Evolutionary conservation across 352 stramenopile species (phyloP).

Genomic region (Pilasporangium apinafurcum): DNA sequence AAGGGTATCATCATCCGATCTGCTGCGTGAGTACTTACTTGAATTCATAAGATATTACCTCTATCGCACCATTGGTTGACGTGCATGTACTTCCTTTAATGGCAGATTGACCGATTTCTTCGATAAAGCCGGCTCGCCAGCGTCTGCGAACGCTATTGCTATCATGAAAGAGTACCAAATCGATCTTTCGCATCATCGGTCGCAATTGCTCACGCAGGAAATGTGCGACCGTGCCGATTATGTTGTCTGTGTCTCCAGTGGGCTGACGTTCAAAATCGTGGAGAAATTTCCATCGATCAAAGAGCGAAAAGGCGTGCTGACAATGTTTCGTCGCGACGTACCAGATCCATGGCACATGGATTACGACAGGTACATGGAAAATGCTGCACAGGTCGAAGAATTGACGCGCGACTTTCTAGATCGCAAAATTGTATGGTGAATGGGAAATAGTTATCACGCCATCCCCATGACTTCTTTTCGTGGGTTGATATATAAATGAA

Average conservation of each 20-base stretch:
- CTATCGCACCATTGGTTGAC: background rate
- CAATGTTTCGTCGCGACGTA: constrained; percentile 52
- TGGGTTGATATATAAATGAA: too few relatives aligned
- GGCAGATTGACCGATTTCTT: constrained; percentile 67
- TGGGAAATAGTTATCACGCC: too few relatives aligned
- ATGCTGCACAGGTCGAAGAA: constrained; percentile 66
- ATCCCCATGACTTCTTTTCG: too few relatives aligned
- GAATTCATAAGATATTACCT: background rate
- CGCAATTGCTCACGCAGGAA: constrained; percentile 53
- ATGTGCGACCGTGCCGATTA: constrained; percentile 67
- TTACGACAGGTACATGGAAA: constrained; percentile 81
- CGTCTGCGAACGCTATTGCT: constrained; percentile 50
- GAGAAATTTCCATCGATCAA: constrained; percentile 61
- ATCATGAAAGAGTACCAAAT: constrained; percentile 76
- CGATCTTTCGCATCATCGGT: constrained; percentile 59
- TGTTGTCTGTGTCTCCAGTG: constrained; percentile 67
- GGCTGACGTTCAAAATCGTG: constrained; percentile 48
- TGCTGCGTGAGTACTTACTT: constrained; percentile 39
- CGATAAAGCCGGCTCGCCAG: constrained; percentile 50
- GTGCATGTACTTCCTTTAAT: background rate
- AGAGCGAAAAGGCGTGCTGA: constrained; percentile 47
- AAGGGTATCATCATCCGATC: constrained; percentile 66
- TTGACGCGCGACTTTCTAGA: constrained; percentile 73
- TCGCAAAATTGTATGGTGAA: constrained; percentile 42
- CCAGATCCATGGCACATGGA: constrained; percentile 81